These are phyloP conservation scores for Microbotryum lychnidis-dioicae DNA, from an alignment of 1,284 basidiomycete species.

Conservation along the genomic window DNA sequence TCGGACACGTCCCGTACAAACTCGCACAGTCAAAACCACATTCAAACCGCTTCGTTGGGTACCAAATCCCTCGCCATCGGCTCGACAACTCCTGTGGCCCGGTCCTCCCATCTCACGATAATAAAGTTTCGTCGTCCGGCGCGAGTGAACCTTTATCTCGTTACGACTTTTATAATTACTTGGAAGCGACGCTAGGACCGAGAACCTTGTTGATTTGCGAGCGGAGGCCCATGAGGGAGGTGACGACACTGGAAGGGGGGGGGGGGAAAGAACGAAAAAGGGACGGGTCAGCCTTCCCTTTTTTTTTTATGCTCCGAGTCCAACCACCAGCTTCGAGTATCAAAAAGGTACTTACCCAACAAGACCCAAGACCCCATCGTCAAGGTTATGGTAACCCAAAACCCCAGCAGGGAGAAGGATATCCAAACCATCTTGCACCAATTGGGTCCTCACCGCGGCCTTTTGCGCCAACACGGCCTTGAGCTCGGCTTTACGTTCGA, in stretches of 20 bases:
- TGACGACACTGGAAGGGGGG: conserved; percentile 38
- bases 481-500: conserved; percentile 56
- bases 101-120: no score
- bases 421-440: conserved; percentile 71
- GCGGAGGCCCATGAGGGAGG: conserved; percentile 46
- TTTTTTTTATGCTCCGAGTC: no score
- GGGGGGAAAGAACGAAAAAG: not conserved
- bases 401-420: conserved; percentile 82
- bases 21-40: no score
- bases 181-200: not conserved
- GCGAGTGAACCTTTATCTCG: no score
- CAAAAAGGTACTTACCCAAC: conserved; percentile 55
- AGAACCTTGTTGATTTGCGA: conserved; percentile 34
- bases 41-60: no score
- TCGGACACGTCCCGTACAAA: no score
- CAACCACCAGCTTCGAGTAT: no score
- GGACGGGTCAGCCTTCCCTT: no score
- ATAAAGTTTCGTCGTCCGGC: no score
- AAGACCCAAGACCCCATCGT: conserved; percentile 76
- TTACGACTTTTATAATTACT: not conserved
- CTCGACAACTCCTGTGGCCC: no score
- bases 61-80: no score
- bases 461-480: conserved; percentile 56
- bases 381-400: conserved; percentile 67
- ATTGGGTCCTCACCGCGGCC: conserved; percentile 59